Conservation (phyloP, 2,329 filamentous ascomycete genomes). For the Colletotrichum eremochloae region DNA sequence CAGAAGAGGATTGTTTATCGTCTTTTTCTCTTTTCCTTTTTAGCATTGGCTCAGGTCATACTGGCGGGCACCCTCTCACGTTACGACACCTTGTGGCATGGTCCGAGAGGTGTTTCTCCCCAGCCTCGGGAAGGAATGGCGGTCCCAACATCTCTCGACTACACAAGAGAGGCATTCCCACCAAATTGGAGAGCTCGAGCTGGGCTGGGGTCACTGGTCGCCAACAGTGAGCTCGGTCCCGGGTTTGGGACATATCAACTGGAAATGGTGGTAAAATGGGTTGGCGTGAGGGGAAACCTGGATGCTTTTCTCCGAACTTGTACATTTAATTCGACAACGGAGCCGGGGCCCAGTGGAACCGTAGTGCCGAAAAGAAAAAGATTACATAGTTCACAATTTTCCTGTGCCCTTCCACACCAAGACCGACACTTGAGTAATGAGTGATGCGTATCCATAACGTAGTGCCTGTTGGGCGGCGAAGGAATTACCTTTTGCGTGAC, state of each 20-base stretch:
- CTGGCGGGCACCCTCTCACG: conserved; percentile 21
- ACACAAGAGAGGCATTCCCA: neutral
- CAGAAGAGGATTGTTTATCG: conserved; percentile 28
- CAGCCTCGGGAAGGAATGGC: conserved; percentile 10
- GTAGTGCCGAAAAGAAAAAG: conserved; percentile 17
- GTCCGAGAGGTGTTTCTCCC: neutral
- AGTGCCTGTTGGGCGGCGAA: neutral
- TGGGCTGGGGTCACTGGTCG: conserved; percentile 29
- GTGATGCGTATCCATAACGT: neutral
- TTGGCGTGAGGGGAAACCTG: conserved; percentile 14
- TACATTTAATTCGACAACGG: conserved; percentile 39
- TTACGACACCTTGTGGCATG: conserved; percentile 4
- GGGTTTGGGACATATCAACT: neutral
- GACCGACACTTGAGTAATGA: neutral
- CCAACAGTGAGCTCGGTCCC: conserved; percentile 31
- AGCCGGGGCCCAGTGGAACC: conserved; percentile 31
- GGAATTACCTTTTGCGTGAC: neutral
- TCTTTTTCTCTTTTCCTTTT: conserved; percentile 28
- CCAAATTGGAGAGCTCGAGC: neutral
- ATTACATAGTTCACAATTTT: conserved; percentile 27
- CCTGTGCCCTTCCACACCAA: neutral
- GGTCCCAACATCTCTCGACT: neutral
- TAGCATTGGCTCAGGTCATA: conserved; percentile 25
- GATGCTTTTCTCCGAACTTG: conserved; percentile 34
- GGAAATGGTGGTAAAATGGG: neutral